Evolutionary conservation across 768 basidiomycete genomes (phyloP).

Genomic region (Phlebiopsis gigantea): DNA sequence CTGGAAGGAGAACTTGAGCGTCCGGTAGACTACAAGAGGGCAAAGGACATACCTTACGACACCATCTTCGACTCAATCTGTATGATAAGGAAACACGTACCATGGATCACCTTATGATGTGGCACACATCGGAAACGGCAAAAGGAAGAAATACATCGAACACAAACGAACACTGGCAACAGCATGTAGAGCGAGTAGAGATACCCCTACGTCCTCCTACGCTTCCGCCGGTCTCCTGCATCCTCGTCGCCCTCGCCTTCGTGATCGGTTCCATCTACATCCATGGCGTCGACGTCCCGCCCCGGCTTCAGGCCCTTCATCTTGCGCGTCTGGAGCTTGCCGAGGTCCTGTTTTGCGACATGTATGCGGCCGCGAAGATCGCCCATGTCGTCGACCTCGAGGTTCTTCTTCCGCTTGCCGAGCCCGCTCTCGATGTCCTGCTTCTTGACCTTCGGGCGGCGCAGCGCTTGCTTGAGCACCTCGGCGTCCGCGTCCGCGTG

Average conservation of each 20-base stretch:
- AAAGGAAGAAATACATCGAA: too few relatives aligned
- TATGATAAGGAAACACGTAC: too few relatives aligned
- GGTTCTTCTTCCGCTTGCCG: slow-evolving; percentile 91
- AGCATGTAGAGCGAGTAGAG: too few relatives aligned
- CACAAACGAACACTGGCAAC: too few relatives aligned
- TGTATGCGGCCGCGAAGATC: slow-evolving; percentile 90
- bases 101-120: too few relatives aligned
- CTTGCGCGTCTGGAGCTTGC: slow-evolving; percentile 84
- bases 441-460: slow-evolving; percentile 84
- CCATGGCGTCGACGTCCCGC: slow-evolving; percentile 13
- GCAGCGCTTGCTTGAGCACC: slow-evolving; percentile 75
- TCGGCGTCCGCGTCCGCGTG: slow-evolving; percentile 73
- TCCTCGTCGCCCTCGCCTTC: neutral
- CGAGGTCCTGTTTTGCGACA: slow-evolving; percentile 83
- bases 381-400: slow-evolving; percentile 98
- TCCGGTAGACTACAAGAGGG: too few relatives aligned
- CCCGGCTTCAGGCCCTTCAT: slow-evolving; percentile 83
- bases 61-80: too few relatives aligned
- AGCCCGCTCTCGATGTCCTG: slow-evolving; percentile 79
- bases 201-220: slow-evolving; percentile 2
- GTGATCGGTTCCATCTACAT: neutral
- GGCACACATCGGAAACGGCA: too few relatives aligned
- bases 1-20: too few relatives aligned
- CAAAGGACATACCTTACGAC: too few relatives aligned
- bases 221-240: neutral